Conservation (phyloP, 2,329 filamentous ascomycete genomes). For the Cladosporium sp. region DNA sequence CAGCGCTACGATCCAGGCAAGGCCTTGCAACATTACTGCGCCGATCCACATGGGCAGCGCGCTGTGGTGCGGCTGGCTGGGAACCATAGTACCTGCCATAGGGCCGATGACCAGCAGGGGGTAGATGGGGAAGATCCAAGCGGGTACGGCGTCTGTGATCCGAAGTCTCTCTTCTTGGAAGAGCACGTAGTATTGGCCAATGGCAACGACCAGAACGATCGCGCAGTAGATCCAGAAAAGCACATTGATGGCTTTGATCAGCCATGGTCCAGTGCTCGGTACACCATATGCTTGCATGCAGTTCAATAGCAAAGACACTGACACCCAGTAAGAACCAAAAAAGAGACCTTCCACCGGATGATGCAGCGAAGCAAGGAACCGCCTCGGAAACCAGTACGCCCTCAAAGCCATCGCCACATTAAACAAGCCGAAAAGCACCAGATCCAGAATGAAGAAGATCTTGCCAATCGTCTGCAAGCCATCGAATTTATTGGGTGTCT, state of each 20-base stretch:
- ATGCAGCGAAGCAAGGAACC: conserved; percentile 49
- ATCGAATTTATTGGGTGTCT: conserved; percentile 47
- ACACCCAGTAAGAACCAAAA: conserved; percentile 45
- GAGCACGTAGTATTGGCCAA: conserved; percentile 53
- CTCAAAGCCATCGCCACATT: conserved; percentile 34
- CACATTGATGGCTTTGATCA: conserved; percentile 60
- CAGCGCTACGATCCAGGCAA: conserved; percentile 48
- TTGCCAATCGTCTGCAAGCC: conserved; percentile 55
- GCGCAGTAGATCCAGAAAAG: conserved; percentile 71
- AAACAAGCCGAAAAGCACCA: conserved; percentile 46
- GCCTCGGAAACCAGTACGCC: conserved; percentile 24
- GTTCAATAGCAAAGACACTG: conserved; percentile 54
- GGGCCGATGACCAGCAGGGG: conserved; percentile 42
- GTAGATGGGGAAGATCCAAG: conserved; percentile 37
- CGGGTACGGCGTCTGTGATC: conserved; percentile 32
- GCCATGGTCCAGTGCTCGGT: conserved; percentile 54
- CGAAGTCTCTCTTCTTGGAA: conserved; percentile 22
- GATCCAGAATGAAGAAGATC: conserved; percentile 52
- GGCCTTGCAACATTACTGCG: conserved; percentile 47
- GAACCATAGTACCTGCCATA: conserved; percentile 37
- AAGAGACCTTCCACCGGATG: conserved; percentile 55
- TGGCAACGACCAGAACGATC: conserved; percentile 59
- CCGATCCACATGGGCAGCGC: conserved; percentile 47
- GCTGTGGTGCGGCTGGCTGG: conserved; percentile 34
- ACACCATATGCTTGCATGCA: conserved; percentile 67